Base-by-base conservation (phyloP, 2,329 filamentous ascomycete species). In the Alternaria atra region DNA sequence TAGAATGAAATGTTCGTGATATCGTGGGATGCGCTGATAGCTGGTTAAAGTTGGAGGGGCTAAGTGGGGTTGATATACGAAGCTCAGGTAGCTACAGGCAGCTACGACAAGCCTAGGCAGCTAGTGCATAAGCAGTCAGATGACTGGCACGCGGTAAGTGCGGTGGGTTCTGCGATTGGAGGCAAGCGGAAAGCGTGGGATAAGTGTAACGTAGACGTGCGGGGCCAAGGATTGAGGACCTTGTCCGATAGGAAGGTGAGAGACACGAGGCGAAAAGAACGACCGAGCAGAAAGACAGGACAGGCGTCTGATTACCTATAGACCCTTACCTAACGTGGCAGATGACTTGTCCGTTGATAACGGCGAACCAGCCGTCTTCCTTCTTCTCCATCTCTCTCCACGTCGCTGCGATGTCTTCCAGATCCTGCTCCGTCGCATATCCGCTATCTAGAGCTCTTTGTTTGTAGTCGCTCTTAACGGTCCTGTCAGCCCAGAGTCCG, bases 301-400 rank as follows among this genome's bases (percentile, higher is more conserved):
- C 20, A 35, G 1, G 32, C 15, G 51, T 48, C 30, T 39, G 37
- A 52, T 60, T 51, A 35, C 40, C 27, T 37, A 47, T 25, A 23
- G 8, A 29, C 2, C 27, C 58, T 63, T 63, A 67, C 52, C 63
- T 64, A 37, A 76, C 70, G 57, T 72, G 73, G 57, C 73, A 76
- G 35, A 79, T 74, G 20, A 82, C 67, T 65, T 84, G 77, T 3
- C 81, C 81, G 68, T 82, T 77, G 67, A 82, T 74, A 17, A 78
- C 73, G 1, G 75, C 76, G 60, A 80, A 80, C 72, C 74, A 79
- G 4, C 77, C 81, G 59, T 82, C 80, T 30, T 82, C 80, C 20
- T 75, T 74, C 63, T 71, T 71, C 48, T 78, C 77, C 75, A 81
- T 81, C 37, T 78, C 73, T 43, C 76, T 73, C 74, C 78, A 83